A percentile compares a stretch with the other conserved stretches of the same genome.
These are phyloP conservation scores for Aspergillus wentii DNA, from an alignment of 495 filamentous ascomycete genomes.

Conservation along the genomic window DNA sequence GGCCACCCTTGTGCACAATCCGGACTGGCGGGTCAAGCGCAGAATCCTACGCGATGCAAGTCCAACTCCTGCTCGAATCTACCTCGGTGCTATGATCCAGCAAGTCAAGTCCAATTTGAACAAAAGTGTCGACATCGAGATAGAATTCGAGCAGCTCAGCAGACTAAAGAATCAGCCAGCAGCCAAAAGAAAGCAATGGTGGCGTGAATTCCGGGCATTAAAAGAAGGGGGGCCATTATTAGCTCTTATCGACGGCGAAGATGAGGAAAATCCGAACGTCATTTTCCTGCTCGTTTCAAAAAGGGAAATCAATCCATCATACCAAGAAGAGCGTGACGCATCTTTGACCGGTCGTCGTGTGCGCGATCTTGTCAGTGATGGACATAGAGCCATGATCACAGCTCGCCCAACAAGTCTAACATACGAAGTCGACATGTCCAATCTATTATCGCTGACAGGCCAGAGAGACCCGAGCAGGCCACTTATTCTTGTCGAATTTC, in stretches of 20 bases:
- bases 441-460: neutral
- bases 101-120: neutral
- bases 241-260: conserved; percentile 10
- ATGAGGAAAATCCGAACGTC: neutral
- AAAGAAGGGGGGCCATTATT: conserved; percentile 2
- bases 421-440: neutral
- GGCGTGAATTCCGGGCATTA: conserved; percentile 3
- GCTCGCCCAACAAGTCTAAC: neutral
- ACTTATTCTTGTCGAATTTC: conserved; percentile 56
- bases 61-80: conserved; percentile 8
- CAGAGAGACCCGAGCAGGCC: neutral
- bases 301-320: conserved; percentile 4
- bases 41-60: conserved; percentile 2
- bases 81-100: neutral
- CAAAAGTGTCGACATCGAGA: conserved; percentile 9
- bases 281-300: conserved; percentile 5
- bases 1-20: conserved; percentile 3
- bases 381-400: conserved; percentile 4
- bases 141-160: conserved; percentile 10
- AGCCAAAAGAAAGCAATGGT: conserved; percentile 3
- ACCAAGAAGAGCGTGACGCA: too few relatives aligned
- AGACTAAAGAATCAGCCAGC: conserved; percentile 1
- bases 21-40: conserved; percentile 5
- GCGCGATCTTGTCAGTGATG: conserved; percentile 4
- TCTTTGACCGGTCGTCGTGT: neutral